Conservation (phyloP, 1,284 basidiomycete genomes). For the Boletus sp. region DNA sequence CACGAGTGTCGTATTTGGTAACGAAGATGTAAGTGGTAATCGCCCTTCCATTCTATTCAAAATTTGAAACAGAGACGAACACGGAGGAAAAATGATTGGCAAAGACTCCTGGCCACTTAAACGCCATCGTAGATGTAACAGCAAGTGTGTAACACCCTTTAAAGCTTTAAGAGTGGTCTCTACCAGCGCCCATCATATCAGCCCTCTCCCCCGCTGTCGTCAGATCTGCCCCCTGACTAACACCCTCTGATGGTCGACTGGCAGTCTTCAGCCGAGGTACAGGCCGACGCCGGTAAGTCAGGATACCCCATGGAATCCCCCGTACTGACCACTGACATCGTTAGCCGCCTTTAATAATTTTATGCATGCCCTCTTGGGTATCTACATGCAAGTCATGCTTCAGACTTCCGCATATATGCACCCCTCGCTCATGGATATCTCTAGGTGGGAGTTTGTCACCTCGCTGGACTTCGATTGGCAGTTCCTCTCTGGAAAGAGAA, state of each 20-base stretch:
- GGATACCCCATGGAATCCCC: not conserved
- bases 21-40: slow-evolving; percentile 5
- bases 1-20: slow-evolving; percentile 5
- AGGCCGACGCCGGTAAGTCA: slow-evolving; percentile 46
- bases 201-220: not conserved
- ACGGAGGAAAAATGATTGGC: slow-evolving; percentile 6
- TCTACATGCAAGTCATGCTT: slow-evolving; percentile 54
- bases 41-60: slow-evolving; percentile 8
- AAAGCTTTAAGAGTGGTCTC: slow-evolving; percentile 7
- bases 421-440: not conserved
- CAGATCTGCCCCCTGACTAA: slow-evolving; percentile 1
- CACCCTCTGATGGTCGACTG: slow-evolving; percentile 51
- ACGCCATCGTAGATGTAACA: slow-evolving; percentile 18
- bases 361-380: slow-evolving; percentile 64
- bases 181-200: not conserved
- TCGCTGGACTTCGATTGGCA: slow-evolving; percentile 70
- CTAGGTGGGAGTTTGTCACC: slow-evolving; percentile 64
- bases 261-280: slow-evolving; percentile 51
- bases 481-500: slow-evolving; percentile 56
- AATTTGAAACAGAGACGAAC: slow-evolving; percentile 1
- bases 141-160: slow-evolving; percentile 10
- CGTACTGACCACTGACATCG: slow-evolving; percentile 11
- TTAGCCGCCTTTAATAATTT: slow-evolving; percentile 61
- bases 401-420: slow-evolving; percentile 11
- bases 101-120: slow-evolving; percentile 10